phyloP scores from a whole-genome alignment of 2,329 filamentous ascomycete species.

The Paraphaeosphaeria sporulosa region DNA sequence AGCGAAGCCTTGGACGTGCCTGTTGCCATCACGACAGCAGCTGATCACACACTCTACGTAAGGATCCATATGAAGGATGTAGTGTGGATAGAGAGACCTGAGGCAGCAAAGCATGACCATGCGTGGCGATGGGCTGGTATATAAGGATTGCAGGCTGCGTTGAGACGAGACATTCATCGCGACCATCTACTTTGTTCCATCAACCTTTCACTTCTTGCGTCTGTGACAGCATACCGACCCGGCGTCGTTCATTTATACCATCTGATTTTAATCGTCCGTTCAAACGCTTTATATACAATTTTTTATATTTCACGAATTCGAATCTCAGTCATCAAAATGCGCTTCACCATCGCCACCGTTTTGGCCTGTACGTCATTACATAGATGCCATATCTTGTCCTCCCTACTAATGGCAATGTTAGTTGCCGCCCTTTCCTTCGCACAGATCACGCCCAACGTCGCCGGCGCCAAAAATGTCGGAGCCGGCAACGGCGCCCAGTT shows the following conservation, averaged over 20 bases:
- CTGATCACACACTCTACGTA: conserved; percentile 25
- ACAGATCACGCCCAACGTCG: conserved; percentile 37
- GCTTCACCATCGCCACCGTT: conserved; percentile 28
- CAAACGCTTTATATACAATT: conserved; percentile 7
- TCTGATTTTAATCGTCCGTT: conserved; percentile 15
- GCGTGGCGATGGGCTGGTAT: neutral
- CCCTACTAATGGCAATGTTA: conserved; percentile 10
- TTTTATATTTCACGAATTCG: conserved; percentile 16
- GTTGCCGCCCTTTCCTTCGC: conserved; percentile 20
- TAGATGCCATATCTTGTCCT: neutral
- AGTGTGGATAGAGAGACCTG: neutral
- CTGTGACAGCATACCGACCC: conserved; percentile 40
- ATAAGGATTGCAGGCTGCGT: conserved; percentile 17
- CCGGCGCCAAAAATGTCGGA: conserved; percentile 37
- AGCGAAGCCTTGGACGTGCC: conserved; percentile 1
- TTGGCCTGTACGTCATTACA: conserved; percentile 17
- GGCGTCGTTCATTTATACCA: conserved; percentile 37
- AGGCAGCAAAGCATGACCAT: neutral
- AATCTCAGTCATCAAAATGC: conserved; percentile 23
- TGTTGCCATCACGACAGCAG: conserved; percentile 7
- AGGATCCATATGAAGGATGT: conserved; percentile 20
- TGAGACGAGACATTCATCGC: conserved; percentile 5
- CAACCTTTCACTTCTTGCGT: conserved; percentile 29
- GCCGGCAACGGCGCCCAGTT: conserved; percentile 37
- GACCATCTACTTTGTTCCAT: conserved; percentile 4